Evolutionary conservation across 2,329 filamentous ascomycete genomes (phyloP), one percentile per base, ranked within the genome.

Genomic region (Lachnum nothofagi): DNA sequence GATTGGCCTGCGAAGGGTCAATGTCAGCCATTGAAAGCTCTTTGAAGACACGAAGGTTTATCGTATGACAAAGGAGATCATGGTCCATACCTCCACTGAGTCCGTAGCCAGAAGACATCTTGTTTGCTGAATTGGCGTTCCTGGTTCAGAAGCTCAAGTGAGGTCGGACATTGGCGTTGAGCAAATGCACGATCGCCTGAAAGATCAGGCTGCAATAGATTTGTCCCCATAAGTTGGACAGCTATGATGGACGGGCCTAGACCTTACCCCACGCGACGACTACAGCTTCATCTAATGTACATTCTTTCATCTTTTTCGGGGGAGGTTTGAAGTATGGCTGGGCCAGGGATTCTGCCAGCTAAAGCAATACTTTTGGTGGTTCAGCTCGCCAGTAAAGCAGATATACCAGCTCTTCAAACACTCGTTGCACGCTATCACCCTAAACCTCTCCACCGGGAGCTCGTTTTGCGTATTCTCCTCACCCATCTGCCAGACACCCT

Each of bases 21-120:
- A 41, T 29, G 42, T 65, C 22, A 64, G 58, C 57, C 37, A 55
- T 54, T 62, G 57, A 53, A 24, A 10, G n/a, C 4, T 17, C 17
- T 25, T 33, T 8, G 12, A 23, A 24, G 20, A 16, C 29, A 3
- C 6, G 29, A 8, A 20, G 25, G 39, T 19, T 24, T 22, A 24
- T n/a, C 19, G 6, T 9, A 31, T 19, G 23, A n/a, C 44, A 29
- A n/a, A 22, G 14, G 20, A 19, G 19, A 25, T 8, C 24, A 27
- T 17, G 4, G 25, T 25, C 75, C 82, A 63, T 74, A 89, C 87
- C 87, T 72, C 87, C 87, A 68, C 81, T 78, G 70, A 94, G 76
- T 70, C 87, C 87, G 70, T 83, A 91, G 72, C 87, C 87, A 65
- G 87, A 91, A 71, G 87, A 78, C 87, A 91, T 91, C 25, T 56